Conservation (phyloP, 2,329 filamentous ascomycete species). For the Colletotrichum spinosum region DNA sequence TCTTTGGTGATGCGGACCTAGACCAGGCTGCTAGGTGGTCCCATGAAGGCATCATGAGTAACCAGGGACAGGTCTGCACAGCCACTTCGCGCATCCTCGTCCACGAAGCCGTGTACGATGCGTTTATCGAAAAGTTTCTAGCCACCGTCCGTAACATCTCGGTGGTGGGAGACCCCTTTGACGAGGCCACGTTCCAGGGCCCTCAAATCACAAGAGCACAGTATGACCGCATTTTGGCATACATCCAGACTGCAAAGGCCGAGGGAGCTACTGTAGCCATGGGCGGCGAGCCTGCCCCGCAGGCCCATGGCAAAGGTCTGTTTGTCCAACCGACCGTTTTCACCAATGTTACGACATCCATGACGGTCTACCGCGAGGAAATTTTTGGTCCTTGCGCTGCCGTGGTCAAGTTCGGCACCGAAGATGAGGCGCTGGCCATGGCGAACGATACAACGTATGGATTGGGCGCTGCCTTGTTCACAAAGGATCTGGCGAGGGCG, state of each 20-base stretch:
- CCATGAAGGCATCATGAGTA: slow-evolving; percentile 59
- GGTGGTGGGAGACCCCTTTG: slow-evolving; percentile 74
- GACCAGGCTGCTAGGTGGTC: slow-evolving; percentile 70
- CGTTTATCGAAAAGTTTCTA: slow-evolving; percentile 73
- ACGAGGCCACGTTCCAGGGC: slow-evolving; percentile 73
- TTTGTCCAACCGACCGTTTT: slow-evolving; percentile 46
- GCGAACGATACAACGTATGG: slow-evolving; percentile 64
- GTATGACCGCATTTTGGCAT: slow-evolving; percentile 73
- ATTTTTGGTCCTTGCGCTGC: slow-evolving; percentile 47
- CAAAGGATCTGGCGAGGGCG: slow-evolving; percentile 59
- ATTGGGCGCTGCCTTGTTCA: slow-evolving; percentile 68
- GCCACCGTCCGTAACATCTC: slow-evolving; percentile 64
- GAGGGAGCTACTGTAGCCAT: slow-evolving; percentile 67
- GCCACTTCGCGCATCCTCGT: slow-evolving; percentile 70
- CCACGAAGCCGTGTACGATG: slow-evolving; percentile 66
- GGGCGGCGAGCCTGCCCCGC: slow-evolving; percentile 50
- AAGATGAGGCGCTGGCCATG: slow-evolving; percentile 46
- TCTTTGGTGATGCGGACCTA: slow-evolving; percentile 71
- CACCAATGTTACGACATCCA: slow-evolving; percentile 42
- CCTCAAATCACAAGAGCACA: slow-evolving; percentile 75
- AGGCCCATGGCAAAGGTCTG: slow-evolving; percentile 59
- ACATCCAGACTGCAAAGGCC: slow-evolving; percentile 72
- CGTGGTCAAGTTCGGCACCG: slow-evolving; percentile 44
- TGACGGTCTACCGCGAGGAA: slow-evolving; percentile 45
- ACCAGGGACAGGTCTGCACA: slow-evolving; percentile 71